phyloP scores from a whole-genome alignment of 2,329 filamentous ascomycete species.

The Ophiocordyceps polyrhachis-furcata region DNA sequence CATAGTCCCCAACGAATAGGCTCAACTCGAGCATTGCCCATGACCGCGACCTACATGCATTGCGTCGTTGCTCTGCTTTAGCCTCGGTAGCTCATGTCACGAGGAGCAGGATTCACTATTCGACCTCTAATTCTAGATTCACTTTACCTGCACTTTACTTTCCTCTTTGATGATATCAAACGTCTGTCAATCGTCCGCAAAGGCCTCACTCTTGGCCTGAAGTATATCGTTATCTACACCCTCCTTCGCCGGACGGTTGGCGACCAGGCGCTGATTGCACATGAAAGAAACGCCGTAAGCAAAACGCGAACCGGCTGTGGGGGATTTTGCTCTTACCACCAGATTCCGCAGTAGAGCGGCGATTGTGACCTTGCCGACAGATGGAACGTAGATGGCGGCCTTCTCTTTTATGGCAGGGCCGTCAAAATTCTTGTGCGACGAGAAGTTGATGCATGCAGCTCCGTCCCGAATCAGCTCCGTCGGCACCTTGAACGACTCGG shows the following conservation, averaged over 20 bases:
- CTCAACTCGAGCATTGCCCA: not conserved
- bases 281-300: not conserved
- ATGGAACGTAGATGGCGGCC: slow-evolving; percentile 90
- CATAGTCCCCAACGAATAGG: not conserved
- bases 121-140: too few species aligned
- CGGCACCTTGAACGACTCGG: slow-evolving; percentile 77
- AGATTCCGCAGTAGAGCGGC: slow-evolving; percentile 78
- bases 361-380: slow-evolving; percentile 95
- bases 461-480: slow-evolving; percentile 69
- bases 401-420: slow-evolving; percentile 76
- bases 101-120: too few species aligned
- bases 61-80: not conserved
- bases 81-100: too few species aligned
- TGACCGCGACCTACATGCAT: not conserved
- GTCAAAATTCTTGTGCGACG: slow-evolving; percentile 85
- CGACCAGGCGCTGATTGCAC: slow-evolving; percentile 26
- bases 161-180: not conserved
- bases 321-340: slow-evolving; percentile 36
- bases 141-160: too few species aligned
- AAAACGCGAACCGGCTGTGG: not conserved
- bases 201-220: slow-evolving; percentile 23
- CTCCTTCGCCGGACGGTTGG: slow-evolving; percentile 25
- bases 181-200: slow-evolving; percentile 15
- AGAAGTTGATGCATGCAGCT: slow-evolving; percentile 98
- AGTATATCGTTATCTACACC: slow-evolving; percentile 14